These are phyloP conservation scores for Aspergillus baeticus DNA, from an alignment of 495 filamentous ascomycete species.

Conservation along the genomic window DNA sequence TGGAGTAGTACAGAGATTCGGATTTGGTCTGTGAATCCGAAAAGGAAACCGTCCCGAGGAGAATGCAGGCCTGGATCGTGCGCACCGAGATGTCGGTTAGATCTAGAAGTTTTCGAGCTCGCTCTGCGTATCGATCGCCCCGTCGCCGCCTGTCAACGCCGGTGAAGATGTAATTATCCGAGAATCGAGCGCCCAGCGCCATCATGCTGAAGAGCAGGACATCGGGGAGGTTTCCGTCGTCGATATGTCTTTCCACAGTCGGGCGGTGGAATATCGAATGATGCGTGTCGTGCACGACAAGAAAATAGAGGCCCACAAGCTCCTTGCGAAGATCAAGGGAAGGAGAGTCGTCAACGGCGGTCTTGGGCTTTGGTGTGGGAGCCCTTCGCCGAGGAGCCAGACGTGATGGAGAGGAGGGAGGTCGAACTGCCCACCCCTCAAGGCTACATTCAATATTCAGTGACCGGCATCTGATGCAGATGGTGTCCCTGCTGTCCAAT, in stretches of 20 bases:
- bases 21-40: neutral
- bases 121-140: neutral
- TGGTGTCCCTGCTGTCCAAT: neutral
- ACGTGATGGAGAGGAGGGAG: neutral
- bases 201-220: neutral
- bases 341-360: neutral
- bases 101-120: neutral
- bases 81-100: neutral
- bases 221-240: neutral
- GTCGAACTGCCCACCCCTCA: neutral
- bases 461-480: neutral
- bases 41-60: neutral
- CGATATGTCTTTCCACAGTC: neutral
- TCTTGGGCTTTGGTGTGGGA: too few species aligned
- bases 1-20: neutral
- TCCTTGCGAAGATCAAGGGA: neutral
- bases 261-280: neutral
- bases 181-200: neutral
- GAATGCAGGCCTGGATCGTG: neutral
- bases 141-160: neutral
- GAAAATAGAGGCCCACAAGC: neutral
- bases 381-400: neutral
- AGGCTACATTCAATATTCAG: neutral
- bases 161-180: neutral
- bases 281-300: neutral